Conservation (phyloP, 2,329 filamentous ascomycete species). For the Didymellaceae sp. region DNA sequence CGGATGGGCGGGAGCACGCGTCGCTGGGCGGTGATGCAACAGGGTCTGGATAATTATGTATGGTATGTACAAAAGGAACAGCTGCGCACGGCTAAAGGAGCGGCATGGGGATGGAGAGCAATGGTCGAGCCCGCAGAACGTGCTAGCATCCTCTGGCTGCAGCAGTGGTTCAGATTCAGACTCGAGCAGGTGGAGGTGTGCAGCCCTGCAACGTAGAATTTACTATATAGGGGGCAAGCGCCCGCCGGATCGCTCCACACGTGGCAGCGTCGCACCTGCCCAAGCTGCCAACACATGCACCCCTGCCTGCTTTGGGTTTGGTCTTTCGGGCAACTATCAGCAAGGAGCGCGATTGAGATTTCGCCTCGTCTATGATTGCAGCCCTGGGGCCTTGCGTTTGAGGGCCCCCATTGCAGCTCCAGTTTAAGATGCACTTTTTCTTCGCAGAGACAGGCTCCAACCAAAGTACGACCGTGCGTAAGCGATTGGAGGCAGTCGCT, state of each 20-base stretch:
- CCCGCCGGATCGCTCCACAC: constrained; percentile 27
- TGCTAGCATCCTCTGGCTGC: constrained; percentile 42
- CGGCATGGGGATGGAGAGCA: constrained; percentile 44
- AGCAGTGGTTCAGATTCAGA: constrained; percentile 22
- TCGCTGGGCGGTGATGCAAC: constrained; percentile 32
- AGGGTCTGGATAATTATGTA: constrained; percentile 24
- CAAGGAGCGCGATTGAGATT: not conserved
- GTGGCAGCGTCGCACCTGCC: constrained; percentile 4
- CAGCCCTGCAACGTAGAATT: constrained; percentile 27
- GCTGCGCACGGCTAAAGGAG: constrained; percentile 44
- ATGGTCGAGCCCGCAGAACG: constrained; percentile 38
- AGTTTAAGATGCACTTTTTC: constrained; percentile 17
- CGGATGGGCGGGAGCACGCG: constrained; percentile 18
- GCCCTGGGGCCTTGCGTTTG: not conserved
- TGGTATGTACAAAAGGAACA: constrained; percentile 40
- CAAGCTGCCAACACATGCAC: constrained; percentile 14
- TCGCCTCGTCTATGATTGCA: too few relatives aligned
- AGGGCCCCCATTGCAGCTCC: too few relatives aligned
- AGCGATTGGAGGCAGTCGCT: constrained; percentile 4
- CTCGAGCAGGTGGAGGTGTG: constrained; percentile 24
- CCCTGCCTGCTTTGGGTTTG: constrained; percentile 1
- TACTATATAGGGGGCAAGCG: too few relatives aligned
- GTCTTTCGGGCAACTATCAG: not conserved
- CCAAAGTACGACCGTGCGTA: constrained; percentile 9
- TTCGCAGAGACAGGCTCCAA: constrained; percentile 8